Evolutionary conservation across 768 basidiomycete species (phyloP), one percentile per base, ranked within the genome.

Genomic region (Boletus speciosus): DNA sequence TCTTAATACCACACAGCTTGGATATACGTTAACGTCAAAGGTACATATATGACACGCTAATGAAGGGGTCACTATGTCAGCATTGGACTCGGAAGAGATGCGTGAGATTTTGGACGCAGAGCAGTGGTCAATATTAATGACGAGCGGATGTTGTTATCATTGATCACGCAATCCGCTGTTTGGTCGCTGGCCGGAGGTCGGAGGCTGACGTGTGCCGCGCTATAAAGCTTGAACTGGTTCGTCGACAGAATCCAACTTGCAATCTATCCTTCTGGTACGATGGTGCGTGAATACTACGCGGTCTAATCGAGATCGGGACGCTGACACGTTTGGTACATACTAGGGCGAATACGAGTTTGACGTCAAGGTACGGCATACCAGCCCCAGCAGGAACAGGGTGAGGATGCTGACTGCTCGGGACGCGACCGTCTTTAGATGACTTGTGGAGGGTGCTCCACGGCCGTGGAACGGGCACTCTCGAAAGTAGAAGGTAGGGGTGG

Each of bases 401-500:
- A 19, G 19, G 10, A 31, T 16, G 39, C 12, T 25, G 19, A 36
- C 10, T 6, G 6, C 14, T 11, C 31, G 31, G 31, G 31, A 32
- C 10, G 31, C 31, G 31, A n/a, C 8, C 9, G 16, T 16, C 41
- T 19, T 29, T 53, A 92, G 91, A 94, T 94, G 91, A 83, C 88
- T 37, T 96, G 93, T 75, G 66, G 70, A 29, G 93, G 93, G 27
- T 96, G 93, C 75, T 92, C 91, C 31, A 85, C 87, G 15, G 93
- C 93, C 12, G 78, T 96, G 49, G 77, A 73, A 27, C 83, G 89
- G 29, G 93, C 84, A 14, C 77, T 96, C 39, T 74, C 79, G 58
- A 93, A 86, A 72, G 78, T 84, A 55, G 73, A 77, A 56, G 74
- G 67, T 64, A 51, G 15, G 55, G 15, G 42, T 6, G 38, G 31